Base-by-base conservation (phyloP, 345 rosid species). In the Salix koriyanagi region DNA sequence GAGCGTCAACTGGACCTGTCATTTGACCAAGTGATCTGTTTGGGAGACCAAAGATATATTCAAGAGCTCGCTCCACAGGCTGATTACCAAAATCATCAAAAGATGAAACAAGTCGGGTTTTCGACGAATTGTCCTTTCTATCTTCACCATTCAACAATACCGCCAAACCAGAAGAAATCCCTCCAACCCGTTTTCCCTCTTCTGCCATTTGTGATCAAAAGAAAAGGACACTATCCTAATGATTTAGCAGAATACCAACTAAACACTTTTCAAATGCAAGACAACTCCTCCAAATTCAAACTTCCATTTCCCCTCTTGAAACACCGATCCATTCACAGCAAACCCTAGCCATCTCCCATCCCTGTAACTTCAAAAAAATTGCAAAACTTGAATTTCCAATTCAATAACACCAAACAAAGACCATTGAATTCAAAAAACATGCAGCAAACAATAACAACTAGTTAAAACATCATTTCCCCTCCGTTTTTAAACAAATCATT, bases 131-230 rank as follows among this genome's bases (percentile, higher is more conserved):
- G 5, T 88, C 89, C 78, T 83, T 89, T 75, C 87, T 85, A 78
- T 88, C 96, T 71, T 88, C 91, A 67, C 87, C 86, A 42, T 81
- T 86, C 72, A 93, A 88, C 75, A 96, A 79, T 76, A 91, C 91
- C 26, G 97, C 97, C 85, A 96, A 87, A 64, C 99, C 99, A 84
- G 99, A 90, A 79, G 97, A 82, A 82, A 86, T 78, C 87, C 90
- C 90, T 79, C 92, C 86, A 66, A 82, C 58, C 81, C 92, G 89
- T 41, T 77, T 87, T 81, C 89, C 75, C 26, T 91, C 92, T 85
- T 96, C 99, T 70, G 92, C 97, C 99, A 96, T 96, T 68, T 77
- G 76, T 67, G 78, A 79, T 34, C 76, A 84, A 25, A 67, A 78
- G 19, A 62, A 77, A 26, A 77, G 28, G 69, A 42, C 74, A 7